A percentile compares a stretch with the other conserved stretches of the same genome.
These are phyloP conservation scores for Pseudognaphalium luteoalbum DNA, from an alignment of 129 eudicot species.

Conservation along the genomic window DNA sequence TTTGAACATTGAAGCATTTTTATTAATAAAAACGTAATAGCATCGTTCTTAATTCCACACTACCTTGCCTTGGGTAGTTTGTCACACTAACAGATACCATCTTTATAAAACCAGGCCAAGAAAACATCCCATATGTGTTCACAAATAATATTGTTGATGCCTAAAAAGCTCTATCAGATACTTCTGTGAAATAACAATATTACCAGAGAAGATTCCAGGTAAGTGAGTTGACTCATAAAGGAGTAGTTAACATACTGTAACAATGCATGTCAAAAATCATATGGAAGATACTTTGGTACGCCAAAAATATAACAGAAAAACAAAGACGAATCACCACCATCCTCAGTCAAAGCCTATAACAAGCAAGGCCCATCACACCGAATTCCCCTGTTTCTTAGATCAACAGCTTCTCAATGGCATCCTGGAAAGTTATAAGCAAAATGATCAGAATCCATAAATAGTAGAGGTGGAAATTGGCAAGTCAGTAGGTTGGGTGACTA, in stretches of 20 bases:
- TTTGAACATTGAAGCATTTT: no score
- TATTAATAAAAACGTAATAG: no score
- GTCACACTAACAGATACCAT: no score
- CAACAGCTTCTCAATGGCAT: slow-evolving; percentile 90
- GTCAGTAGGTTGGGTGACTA: background rate
- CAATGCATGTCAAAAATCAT: background rate
- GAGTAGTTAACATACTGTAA: background rate
- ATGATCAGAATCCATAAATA: background rate
- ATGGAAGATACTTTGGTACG: background rate
- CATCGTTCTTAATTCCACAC: background rate
- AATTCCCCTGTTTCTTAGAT: slow-evolving; percentile 43
- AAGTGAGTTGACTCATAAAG: background rate
- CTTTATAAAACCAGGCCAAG: no score
- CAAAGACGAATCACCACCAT: background rate
- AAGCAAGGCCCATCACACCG: slow-evolving; percentile 76
- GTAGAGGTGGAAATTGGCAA: background rate
- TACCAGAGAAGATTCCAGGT: no score
- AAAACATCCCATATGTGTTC: no score
- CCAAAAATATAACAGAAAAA: background rate
- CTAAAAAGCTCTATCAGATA: background rate
- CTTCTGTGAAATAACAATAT: background rate
- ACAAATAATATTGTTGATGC: background rate
- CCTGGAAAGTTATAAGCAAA: slow-evolving; percentile 39
- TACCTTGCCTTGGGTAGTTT: no score
- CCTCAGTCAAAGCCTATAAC: slow-evolving; percentile 64